Percentiles rank a stretch among this genome's conserved stretches.
phyloP scores from a whole-genome alignment of 1,284 basidiomycete species.

The Cronartium quercuum region DNA sequence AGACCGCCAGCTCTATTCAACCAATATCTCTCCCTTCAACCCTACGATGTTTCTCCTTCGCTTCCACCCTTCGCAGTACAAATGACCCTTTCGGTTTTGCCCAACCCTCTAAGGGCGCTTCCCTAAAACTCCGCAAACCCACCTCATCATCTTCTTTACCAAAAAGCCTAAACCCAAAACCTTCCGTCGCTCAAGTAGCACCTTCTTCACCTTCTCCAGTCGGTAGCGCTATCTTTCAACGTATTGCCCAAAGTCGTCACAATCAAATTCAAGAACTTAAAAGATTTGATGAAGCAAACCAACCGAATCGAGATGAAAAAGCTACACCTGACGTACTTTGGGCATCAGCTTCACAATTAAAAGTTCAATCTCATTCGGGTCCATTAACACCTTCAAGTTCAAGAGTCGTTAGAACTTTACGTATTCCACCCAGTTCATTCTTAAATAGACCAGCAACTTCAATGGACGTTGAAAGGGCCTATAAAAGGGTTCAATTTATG shows the following conservation, averaged over 20 bases:
- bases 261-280: slow-evolving; percentile 2
- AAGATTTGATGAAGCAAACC: background rate
- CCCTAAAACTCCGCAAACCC: background rate
- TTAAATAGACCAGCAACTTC: slow-evolving; percentile 16
- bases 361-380: slow-evolving; percentile 27
- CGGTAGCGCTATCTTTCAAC: slow-evolving; percentile 18
- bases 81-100: slow-evolving; percentile 1
- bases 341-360: slow-evolving; percentile 12
- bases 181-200: background rate
- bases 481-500: slow-evolving; percentile 1
- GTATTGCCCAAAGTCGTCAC: slow-evolving; percentile 21
- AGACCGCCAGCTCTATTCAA: background rate
- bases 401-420: slow-evolving; percentile 17
- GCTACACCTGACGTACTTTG: slow-evolving; percentile 36
- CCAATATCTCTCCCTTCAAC: background rate
- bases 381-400: slow-evolving; percentile 30
- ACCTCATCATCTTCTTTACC: background rate
- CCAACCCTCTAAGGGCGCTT: background rate
- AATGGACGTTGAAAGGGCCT: slow-evolving; percentile 32
- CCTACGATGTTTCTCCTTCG: background rate
- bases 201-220: background rate
- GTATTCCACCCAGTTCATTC: slow-evolving; percentile 24
- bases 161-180: background rate
- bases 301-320: slow-evolving; percentile 13
- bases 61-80: background rate